Percentiles rank a stretch among this genome's conserved stretches.
Conservation (phyloP, 2,329 filamentous ascomycete genomes). For the Talaromyces sp. region DNA sequence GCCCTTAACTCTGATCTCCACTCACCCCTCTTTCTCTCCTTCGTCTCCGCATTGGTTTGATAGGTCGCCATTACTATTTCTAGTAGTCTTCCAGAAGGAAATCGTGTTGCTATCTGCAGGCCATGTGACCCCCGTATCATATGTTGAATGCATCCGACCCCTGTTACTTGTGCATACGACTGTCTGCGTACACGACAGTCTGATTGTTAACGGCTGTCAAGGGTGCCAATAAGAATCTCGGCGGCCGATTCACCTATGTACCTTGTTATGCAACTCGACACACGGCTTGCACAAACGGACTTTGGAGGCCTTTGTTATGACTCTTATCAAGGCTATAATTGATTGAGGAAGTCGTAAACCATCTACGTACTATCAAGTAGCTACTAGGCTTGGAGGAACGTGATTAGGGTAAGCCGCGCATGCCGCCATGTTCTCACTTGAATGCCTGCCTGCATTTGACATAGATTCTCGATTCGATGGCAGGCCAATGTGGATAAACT, state of each 20-base stretch:
- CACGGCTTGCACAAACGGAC: neutral
- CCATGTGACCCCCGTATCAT: neutral
- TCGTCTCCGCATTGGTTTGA: neutral
- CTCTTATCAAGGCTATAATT: neutral
- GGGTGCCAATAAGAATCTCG: neutral
- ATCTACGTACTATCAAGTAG: neutral
- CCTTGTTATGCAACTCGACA: neutral
- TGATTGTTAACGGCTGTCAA: neutral
- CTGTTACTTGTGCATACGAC: neutral
- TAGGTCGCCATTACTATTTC: neutral
- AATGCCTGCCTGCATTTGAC: neutral
- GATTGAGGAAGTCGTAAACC: neutral
- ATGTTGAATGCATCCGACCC: slow-evolving; percentile 1
- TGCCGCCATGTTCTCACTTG: neutral
- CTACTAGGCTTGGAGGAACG: neutral
- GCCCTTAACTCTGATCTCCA: neutral
- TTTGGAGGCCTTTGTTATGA: neutral
- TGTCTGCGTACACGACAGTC: neutral
- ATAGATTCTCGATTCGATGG: neutral
- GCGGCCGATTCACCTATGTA: neutral
- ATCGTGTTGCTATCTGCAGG: neutral
- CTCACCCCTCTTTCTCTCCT: neutral
- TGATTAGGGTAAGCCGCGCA: neutral
- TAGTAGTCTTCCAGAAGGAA: slow-evolving; percentile 2
- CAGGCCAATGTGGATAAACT: neutral